Conservation (phyloP, 768 basidiomycete genomes). For the Wakefieldia striispora region DNA sequence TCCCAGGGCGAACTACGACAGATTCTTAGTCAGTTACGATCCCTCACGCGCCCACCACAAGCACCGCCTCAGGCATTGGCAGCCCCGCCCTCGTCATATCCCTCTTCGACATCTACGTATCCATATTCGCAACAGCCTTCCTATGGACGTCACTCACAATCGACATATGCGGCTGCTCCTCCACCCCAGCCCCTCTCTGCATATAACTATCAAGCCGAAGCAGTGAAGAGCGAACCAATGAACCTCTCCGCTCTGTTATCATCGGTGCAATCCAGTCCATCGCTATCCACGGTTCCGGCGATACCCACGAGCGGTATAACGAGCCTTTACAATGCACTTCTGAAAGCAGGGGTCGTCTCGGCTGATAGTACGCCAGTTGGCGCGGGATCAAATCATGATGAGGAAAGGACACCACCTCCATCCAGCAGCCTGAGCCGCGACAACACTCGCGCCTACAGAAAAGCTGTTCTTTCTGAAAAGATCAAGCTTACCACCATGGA, state of each 20-base stretch:
- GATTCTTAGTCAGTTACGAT: slow-evolving; percentile 69
- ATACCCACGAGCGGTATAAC: slow-evolving; percentile 42
- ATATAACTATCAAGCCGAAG: slow-evolving; percentile 26
- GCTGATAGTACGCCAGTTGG: slow-evolving; percentile 50
- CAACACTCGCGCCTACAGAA: slow-evolving; percentile 56
- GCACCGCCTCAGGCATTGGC: slow-evolving; percentile 34
- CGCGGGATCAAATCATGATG: slow-evolving; percentile 36
- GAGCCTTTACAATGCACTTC: slow-evolving; percentile 61
- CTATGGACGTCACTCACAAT: slow-evolving; percentile 26
- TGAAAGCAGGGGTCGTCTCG: slow-evolving; percentile 79
- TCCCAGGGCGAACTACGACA: slow-evolving; percentile 77
- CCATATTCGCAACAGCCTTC: slow-evolving; percentile 32
- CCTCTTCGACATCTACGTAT: slow-evolving; percentile 26
- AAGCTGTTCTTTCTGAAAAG: slow-evolving; percentile 54
- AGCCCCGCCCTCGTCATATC: slow-evolving; percentile 26
- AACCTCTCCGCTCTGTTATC: slow-evolving; percentile 31
- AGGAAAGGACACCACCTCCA: slow-evolving; percentile 32
- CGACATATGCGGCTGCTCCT: slow-evolving; percentile 32
- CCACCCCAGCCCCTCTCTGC: slow-evolving; percentile 31
- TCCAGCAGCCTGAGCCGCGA: slow-evolving; percentile 42
- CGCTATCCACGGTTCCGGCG: slow-evolving; percentile 23
- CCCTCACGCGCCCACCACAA: slow-evolving; percentile 46
- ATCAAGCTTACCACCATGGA: slow-evolving; percentile 67
- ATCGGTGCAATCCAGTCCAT: slow-evolving; percentile 22
- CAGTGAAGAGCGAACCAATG: slow-evolving; percentile 30